Evolutionary conservation across 306 rosid genomes (phyloP), one percentile per base, ranked within the genome.

Genomic region (Citrullus amarus): DNA sequence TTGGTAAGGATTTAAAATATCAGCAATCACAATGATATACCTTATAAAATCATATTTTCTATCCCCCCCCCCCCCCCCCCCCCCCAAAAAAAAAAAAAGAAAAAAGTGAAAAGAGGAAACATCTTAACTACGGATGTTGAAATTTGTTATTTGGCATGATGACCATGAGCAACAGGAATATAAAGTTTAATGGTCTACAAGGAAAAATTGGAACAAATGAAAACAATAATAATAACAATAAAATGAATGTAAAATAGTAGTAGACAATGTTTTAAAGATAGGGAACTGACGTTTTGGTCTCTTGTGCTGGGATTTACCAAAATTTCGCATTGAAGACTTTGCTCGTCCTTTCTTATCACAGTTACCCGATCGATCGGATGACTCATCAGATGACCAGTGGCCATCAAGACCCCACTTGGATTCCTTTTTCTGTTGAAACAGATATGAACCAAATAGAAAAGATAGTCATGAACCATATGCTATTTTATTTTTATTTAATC

Each of bases 241-340:
- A n/a, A 71, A 10, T 14, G 13, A 30, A 72, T 14, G 9, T 30
- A 32, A 30, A 73, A 50, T 8, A 73, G 61, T 58, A 51, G 61
- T 51, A 30, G 61, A 16, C 4, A 72, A 50, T 73, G 25, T 32
- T 71, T 6, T 22, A 48, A 71, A 28, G 58, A 14, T 75, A 75
- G 66, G 51, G 38, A 22, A 57, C 88, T 90, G 76, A 91, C 97
- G 73, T 80, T 89, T 91, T 71, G 25, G 51, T 80, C 80, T 93
- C 89, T 90, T 88, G 25, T 62, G 83, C 75, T 71, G 93, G 18
- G 79, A 86, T 86, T 84, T 89, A 76, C 83, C 79, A 57, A 54
- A 81, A 72, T 65, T 73, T 65, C 66, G 82, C 43, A 39, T 22
- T 59, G 84, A 77, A 67, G 87, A 86, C 83, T 83, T 92, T 46